These are phyloP conservation scores for Irpex sp. DNA, from an alignment of 1,284 basidiomycete genomes.

Conservation along the genomic window DNA sequence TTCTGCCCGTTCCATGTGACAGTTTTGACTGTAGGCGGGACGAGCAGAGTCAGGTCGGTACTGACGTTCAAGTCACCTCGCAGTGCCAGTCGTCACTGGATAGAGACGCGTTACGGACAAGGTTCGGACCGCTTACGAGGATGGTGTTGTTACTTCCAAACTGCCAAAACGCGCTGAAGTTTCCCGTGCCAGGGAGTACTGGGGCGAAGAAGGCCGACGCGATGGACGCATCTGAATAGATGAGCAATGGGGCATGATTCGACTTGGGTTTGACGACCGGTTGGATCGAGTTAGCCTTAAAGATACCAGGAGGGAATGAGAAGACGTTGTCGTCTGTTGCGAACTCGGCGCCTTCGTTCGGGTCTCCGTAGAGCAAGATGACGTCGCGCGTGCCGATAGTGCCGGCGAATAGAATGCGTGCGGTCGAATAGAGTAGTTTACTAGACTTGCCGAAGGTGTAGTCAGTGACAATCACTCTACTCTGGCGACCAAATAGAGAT, in stretches of 20 bases:
- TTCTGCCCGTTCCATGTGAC: constrained; percentile 79
- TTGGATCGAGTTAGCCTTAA: constrained; percentile 46
- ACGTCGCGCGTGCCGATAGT: constrained; percentile 74
- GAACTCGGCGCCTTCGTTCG: constrained; percentile 67
- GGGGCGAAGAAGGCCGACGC: constrained; percentile 68
- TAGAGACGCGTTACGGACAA: constrained; percentile 60
- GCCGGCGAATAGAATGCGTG: constrained; percentile 74
- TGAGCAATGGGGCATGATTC: constrained; percentile 66
- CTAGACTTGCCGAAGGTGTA: constrained; percentile 69
- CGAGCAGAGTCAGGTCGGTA: constrained; percentile 57
- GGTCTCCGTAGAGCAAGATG: constrained; percentile 73
- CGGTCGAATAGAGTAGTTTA: constrained; percentile 70
- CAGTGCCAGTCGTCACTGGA: constrained; percentile 44
- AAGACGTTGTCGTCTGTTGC: constrained; percentile 52
- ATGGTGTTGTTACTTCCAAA: constrained; percentile 60
- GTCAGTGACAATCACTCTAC: constrained; percentile 75
- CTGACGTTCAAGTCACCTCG: constrained; percentile 55
- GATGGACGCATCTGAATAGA: constrained; percentile 72
- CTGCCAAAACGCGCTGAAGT: constrained; percentile 53
- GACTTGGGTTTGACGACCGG: constrained; percentile 74
- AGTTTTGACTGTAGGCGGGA: constrained; percentile 52
- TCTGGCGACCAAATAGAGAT: constrained; percentile 74
- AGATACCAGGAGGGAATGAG: constrained; percentile 47
- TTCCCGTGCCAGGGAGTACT: constrained; percentile 37
- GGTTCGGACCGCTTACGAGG: constrained; percentile 62